Conservation (phyloP, 768 basidiomycete species). For the Boletus rex-veris region DNA sequence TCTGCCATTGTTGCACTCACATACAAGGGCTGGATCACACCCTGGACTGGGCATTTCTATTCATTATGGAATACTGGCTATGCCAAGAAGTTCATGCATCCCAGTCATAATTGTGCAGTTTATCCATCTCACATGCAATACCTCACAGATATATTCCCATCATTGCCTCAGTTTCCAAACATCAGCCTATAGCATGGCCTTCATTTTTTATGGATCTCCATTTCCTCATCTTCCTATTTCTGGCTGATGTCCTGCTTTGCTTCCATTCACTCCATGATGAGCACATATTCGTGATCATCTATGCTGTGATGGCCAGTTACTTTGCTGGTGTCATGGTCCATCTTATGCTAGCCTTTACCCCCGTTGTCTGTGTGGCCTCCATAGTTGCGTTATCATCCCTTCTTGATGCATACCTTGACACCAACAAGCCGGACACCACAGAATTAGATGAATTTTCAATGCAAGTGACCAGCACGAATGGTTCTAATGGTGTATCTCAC, state of each 20-base stretch:
- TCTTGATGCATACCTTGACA: conserved; percentile 88
- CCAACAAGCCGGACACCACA: conserved; percentile 55
- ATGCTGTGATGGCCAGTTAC: conserved; percentile 92
- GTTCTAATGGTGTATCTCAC: conserved; percentile 18
- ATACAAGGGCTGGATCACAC: conserved; percentile 92
- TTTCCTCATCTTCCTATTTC: conserved; percentile 97
- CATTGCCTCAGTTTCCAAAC: conserved; percentile 98
- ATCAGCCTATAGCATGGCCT: conserved; percentile 99
- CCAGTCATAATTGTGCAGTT: neutral
- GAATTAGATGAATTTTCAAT: conserved; percentile 7
- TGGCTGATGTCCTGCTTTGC: conserved; percentile 90
- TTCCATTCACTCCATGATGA: conserved; percentile 95
- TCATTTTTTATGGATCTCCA: conserved; percentile 99
- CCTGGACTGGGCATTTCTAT: conserved; percentile 99
- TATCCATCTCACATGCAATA: neutral
- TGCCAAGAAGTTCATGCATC: conserved; percentile 77
- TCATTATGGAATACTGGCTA: conserved; percentile 99
- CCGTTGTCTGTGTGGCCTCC: conserved; percentile 90
- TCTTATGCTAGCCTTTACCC: conserved; percentile 95
- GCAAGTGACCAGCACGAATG: neutral
- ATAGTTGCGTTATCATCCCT: conserved; percentile 88
- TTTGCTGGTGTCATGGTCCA: conserved; percentile 99
- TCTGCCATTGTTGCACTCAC: conserved; percentile 76
- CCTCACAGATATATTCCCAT: conserved; percentile 81
- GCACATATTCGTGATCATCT: conserved; percentile 98